Conservation (phyloP, 108 stramenopile species). For the Schizochytrium sp. region DNA sequence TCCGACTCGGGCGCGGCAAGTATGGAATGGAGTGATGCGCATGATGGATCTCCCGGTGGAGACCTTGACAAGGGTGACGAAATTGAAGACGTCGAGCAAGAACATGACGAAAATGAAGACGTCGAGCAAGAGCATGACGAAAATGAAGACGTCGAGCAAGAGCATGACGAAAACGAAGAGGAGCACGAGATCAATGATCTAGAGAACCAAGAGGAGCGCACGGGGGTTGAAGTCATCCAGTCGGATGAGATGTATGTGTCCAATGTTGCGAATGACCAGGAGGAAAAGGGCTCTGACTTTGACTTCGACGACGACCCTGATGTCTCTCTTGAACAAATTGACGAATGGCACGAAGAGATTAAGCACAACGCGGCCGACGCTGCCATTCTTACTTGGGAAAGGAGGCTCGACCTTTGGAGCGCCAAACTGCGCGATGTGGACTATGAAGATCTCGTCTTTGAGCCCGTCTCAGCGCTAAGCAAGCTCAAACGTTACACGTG, state of each 20-base stretch:
- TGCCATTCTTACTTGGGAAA: neutral
- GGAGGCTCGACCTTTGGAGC: neutral
- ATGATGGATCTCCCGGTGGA: neutral
- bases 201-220: neutral
- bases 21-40: neutral
- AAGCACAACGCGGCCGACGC: neutral
- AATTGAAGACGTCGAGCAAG: neutral
- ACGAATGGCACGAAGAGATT: neutral
- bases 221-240: neutral
- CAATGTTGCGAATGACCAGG: neutral
- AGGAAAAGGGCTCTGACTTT: neutral
- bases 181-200: neutral
- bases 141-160: neutral
- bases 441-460: constrained; percentile 2
- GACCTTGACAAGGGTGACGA: no score
- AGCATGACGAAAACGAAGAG: neutral
- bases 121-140: neutral
- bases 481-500: constrained; percentile 14
- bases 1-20: neutral
- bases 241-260: neutral
- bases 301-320: neutral
- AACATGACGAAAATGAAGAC: neutral
- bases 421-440: neutral
- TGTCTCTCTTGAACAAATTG: neutral
- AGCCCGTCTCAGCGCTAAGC: neutral